phyloP scores from a whole-genome alignment of 768 basidiomycete species.

The Lenzites betulinus region DNA sequence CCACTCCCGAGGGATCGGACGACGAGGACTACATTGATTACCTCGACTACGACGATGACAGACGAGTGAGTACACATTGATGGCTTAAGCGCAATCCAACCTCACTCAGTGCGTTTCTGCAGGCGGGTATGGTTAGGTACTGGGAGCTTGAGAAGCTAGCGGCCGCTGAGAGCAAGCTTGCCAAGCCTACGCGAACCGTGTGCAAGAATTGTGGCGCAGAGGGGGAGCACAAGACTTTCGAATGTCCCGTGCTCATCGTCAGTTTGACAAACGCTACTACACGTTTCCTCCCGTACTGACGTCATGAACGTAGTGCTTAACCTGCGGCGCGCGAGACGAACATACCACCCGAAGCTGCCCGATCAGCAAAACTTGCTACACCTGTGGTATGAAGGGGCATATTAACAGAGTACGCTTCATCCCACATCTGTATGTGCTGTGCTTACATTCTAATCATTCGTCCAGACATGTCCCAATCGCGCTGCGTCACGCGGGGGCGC shows the following conservation, averaged over 20 bases:
- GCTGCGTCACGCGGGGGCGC: slow-evolving; percentile 33
- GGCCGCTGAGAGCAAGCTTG: slow-evolving; percentile 38
- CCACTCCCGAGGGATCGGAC: slow-evolving; percentile 45
- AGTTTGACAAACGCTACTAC: slow-evolving; percentile 28
- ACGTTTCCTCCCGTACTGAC: background rate
- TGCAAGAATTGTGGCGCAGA: slow-evolving; percentile 82
- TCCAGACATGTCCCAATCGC: slow-evolving; percentile 74
- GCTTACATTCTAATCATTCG: background rate
- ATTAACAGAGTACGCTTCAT: slow-evolving; percentile 56
- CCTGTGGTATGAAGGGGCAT: slow-evolving; percentile 84
- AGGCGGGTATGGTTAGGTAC: slow-evolving; percentile 63
- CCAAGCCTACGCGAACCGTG: slow-evolving; percentile 42
- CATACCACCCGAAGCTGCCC: slow-evolving; percentile 79
- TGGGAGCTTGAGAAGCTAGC: slow-evolving; percentile 52
- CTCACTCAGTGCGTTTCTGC: background rate
- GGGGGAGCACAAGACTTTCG: slow-evolving; percentile 63
- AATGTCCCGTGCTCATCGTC: slow-evolving; percentile 76
- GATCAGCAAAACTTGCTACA: slow-evolving; percentile 77
- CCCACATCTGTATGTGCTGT: background rate
- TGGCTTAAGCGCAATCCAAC: background rate
- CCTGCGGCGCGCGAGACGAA: slow-evolving; percentile 79
- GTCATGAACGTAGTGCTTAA: slow-evolving; percentile 57
- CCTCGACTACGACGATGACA: slow-evolving; percentile 67
- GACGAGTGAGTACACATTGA: slow-evolving; percentile 46
- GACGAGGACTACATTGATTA: slow-evolving; percentile 75